Conservation (phyloP, 441 rosid genomes). For the Erodium texanum region DNA sequence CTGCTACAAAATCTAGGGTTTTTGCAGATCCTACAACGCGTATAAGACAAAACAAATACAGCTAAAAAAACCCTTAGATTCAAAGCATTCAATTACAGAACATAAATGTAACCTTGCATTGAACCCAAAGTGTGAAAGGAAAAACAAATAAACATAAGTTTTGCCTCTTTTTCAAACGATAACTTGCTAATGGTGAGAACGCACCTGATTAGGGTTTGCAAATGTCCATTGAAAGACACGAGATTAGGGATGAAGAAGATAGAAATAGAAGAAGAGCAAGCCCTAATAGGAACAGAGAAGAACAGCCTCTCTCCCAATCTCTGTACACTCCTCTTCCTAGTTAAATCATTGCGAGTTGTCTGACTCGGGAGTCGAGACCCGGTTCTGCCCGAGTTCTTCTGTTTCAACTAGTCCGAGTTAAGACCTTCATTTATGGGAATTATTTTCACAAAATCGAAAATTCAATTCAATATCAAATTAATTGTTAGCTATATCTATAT, state of each 20-base stretch:
- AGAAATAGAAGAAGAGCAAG: not conserved
- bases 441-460: not conserved
- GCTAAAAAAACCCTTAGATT: not conserved
- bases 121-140: not conserved
- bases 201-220: constrained; percentile 28
- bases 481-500: no score
- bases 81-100: not conserved
- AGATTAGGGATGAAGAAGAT: not conserved
- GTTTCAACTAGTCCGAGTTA: not conserved
- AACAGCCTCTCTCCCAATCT: constrained; percentile 2
- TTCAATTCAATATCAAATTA: not conserved
- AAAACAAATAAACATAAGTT: not conserved
- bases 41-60: not conserved
- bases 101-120: not conserved
- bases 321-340: not conserved
- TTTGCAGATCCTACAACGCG: constrained; percentile 18
- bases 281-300: not conserved
- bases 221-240: constrained; percentile 25
- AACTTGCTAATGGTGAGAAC: not conserved
- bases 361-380: not conserved
- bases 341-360: not conserved
- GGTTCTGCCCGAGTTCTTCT: not conserved
- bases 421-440: not conserved
- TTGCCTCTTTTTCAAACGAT: not conserved
- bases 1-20: constrained; percentile 23